Base-by-base conservation (phyloP, 139 green algal genomes). In the Bryopsis sp. region DNA sequence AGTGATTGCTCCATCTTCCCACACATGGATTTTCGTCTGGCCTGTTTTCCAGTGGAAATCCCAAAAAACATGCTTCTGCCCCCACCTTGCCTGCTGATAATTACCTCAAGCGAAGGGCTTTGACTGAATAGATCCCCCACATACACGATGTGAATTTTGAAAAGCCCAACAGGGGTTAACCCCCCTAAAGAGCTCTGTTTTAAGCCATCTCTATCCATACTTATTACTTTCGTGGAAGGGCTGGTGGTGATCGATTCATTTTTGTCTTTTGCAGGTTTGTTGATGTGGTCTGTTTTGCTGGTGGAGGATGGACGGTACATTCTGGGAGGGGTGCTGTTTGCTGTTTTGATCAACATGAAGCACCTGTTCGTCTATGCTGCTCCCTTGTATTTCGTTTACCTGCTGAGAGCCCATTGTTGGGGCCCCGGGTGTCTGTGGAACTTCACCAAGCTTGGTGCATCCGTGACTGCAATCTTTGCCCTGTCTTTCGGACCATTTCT, bases 341-440 rank as follows among this genome's bases (percentile, higher is more conserved):
- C 93, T 1, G 67, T 77, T n/a, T 83, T 98, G 32, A 71, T 98
- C 34, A 90, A 90, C 75, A 63, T 91, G 58, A 98, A 98, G 81
- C 93, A 98, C 81, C 78, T 98, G 34, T 98, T 92, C 74, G 81
- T 87, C 1, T 89, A 89, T 59, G 81, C 85, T 2, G 93, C 76
- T 1, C 93, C 93, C 3, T 72, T 86, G 1, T 96, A 86, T 72
- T 81, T 91, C 22, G 78, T 93, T 0, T 88, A 88, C 73, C 72
- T 97, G 31, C 76, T 97, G 8, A 64, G 78, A 5, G 58, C 77
- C 54, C 81, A 90, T 64, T 86, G 82, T 64, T 75, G 79, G 70
- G 70, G 34, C 33, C 37, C 34, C n/a, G 63, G 19, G 8, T 68
- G 54, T 35, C 26, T 59, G 1, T 26, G 1, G 31, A 46, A 6